Conservation (phyloP, 2,329 filamentous ascomycete species). For the Fusarium continuum region DNA sequence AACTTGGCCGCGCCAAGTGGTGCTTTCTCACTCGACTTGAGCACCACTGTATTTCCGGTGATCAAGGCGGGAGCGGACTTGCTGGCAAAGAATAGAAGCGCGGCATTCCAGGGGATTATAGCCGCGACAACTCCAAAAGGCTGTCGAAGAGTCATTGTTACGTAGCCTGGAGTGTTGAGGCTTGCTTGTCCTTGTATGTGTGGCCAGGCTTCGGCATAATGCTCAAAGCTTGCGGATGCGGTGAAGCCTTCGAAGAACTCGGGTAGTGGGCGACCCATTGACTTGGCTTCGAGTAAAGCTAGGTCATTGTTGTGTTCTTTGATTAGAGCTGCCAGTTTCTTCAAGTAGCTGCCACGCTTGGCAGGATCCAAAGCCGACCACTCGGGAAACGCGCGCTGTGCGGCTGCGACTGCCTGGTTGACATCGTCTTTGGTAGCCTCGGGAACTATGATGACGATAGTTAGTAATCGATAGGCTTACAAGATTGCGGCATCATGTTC, state of each 20-base stretch:
- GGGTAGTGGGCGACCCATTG: slow-evolving; percentile 30
- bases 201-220: slow-evolving; percentile 53
- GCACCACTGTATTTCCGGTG: slow-evolving; percentile 31
- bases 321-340: slow-evolving; percentile 57
- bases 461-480: neutral
- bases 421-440: slow-evolving; percentile 59
- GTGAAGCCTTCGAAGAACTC: slow-evolving; percentile 48
- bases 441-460: neutral
- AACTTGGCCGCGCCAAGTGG: slow-evolving; percentile 37
- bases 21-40: slow-evolving; percentile 36
- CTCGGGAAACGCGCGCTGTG: slow-evolving; percentile 57
- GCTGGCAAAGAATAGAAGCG: slow-evolving; percentile 55
- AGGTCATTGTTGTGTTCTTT: slow-evolving; percentile 53
- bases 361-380: slow-evolving; percentile 55
- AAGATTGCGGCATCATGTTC: too few relatives aligned
- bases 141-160: slow-evolving; percentile 58
- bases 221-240: slow-evolving; percentile 51
- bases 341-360: slow-evolving; percentile 54
- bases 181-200: slow-evolving; percentile 56
- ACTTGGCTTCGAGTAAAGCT: slow-evolving; percentile 42
- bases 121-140: slow-evolving; percentile 62
- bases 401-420: slow-evolving; percentile 58
- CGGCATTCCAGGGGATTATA: slow-evolving; percentile 69
- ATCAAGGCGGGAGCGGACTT: slow-evolving; percentile 48
- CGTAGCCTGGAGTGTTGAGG: slow-evolving; percentile 58